Evolutionary conservation across 768 basidiomycete species (phyloP), one percentile per base, ranked within the genome.

Genomic region (Leccinum longicurvipes): DNA sequence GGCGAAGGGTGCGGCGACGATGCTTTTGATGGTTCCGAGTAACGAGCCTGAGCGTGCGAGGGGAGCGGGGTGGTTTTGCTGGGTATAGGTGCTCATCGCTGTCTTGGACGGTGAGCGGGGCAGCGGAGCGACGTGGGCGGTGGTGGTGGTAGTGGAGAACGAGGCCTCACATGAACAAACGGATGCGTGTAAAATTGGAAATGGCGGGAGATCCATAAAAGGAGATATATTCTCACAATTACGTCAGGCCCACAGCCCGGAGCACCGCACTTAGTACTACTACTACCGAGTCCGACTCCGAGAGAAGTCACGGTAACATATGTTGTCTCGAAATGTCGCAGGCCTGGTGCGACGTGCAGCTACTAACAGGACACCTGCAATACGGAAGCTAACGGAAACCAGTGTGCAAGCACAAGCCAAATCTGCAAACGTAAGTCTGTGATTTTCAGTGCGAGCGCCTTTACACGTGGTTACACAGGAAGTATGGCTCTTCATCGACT

Each of bases 401-500:
- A 51, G 48, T 15, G 29, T 41, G 25, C 39, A 27, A 51, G 32
- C 8, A 3, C 32, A 32, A 32, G 32, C 32, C 32, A 41, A 21
- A n/a, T 14, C 28, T 12, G 46, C 60, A 42, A 67, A 62, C 45
- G 68, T 66, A 54, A 60, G 66, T 59, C 36, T 47, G 12, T 12
- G 39, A 55, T 56, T 57, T 50, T 56, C 44, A 41, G 19, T 55
- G 44, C 54, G 31, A 60, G 27, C 55, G 54, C 45, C 14, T 46
- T 45, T 34, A 62, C 25, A 58, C 47, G 29, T 54, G 23, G 51
- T 19, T 50, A 59, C 65, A n/a, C 65, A 72, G 44, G 76, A 84
- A 52, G 83, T 74, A 2, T 87, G 84, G 79, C 69, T 92, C 25
- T 93, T 84, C 65, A 73, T 91, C 45, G 87, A 90, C 63, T 87